Evolutionary conservation across 2,329 filamentous ascomycete genomes (phyloP).

Genomic region (Pseudocercospora vitis): DNA sequence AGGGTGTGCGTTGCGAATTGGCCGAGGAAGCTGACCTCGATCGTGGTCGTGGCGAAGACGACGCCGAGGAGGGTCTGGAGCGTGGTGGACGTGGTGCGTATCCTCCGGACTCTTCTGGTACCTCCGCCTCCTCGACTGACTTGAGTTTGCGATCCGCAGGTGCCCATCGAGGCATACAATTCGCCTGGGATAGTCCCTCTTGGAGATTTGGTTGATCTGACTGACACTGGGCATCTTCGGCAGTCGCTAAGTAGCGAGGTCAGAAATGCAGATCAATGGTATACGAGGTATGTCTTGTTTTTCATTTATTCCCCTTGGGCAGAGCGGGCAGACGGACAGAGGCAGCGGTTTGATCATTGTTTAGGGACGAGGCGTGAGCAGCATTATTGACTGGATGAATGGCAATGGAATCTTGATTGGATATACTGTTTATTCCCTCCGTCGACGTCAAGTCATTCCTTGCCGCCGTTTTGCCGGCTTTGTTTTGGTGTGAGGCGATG

Average conservation of each 20-base stretch:
- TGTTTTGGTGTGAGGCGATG: neutral
- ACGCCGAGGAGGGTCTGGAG: neutral
- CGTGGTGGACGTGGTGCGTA: slow-evolving; percentile 1
- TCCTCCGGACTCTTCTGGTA: too few species aligned
- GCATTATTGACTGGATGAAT: too few species aligned
- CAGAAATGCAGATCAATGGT: neutral
- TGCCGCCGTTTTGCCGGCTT: neutral
- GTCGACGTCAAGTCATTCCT: too few species aligned
- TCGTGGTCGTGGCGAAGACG: slow-evolving; percentile 7
- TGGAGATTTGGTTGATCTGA: neutral
- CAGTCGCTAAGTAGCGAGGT: neutral
- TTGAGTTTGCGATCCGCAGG: neutral
- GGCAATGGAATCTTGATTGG: too few species aligned
- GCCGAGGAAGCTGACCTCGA: slow-evolving; percentile 6
- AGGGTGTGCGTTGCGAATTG: slow-evolving; percentile 8
- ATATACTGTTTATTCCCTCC: too few species aligned
- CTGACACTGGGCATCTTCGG: slow-evolving; percentile 3
- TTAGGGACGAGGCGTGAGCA: too few species aligned
- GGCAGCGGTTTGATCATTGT: too few species aligned
- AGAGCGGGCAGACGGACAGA: too few species aligned
- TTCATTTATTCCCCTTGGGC: neutral
- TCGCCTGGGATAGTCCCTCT: neutral
- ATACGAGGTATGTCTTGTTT: neutral
- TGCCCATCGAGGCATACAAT: slow-evolving; percentile 3
- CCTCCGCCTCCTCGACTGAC: neutral